These are phyloP conservation scores for Furculomyces boomerangus DNA, from an alignment of 371 early-diverging fungal genomes.

Conservation along the genomic window DNA sequence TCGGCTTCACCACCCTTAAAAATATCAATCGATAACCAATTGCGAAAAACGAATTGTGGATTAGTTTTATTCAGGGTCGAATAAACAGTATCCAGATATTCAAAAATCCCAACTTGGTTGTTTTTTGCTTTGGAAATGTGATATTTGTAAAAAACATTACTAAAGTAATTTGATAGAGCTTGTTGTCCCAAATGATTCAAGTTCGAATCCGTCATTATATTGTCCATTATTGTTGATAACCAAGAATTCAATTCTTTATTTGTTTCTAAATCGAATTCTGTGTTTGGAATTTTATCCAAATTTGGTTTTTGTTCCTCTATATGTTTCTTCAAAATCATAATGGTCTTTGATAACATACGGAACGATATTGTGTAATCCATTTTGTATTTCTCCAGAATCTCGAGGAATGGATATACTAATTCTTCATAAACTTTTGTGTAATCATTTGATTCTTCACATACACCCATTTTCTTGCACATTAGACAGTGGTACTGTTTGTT, in stretches of 20 bases:
- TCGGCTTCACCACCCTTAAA: conserved; percentile 26
- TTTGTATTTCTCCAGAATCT: conserved; percentile 32
- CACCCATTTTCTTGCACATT: conserved; percentile 47
- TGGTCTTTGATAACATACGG: conserved; percentile 30
- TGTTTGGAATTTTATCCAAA: too few relatives aligned
- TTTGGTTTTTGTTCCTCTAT: not conserved
- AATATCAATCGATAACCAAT: conserved; percentile 52
- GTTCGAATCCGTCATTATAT: too few relatives aligned
- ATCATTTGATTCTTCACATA: conserved; percentile 22
- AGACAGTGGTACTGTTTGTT: conserved; percentile 14
- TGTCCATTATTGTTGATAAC: too few relatives aligned
- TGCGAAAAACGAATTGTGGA: conserved; percentile 50
- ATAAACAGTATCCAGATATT: conserved; percentile 20
- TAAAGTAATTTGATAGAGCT: too few relatives aligned
- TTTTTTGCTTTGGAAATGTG: too few relatives aligned
- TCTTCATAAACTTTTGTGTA: conserved; percentile 27
- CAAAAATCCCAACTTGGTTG: too few relatives aligned
- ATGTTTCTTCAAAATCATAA: not conserved
- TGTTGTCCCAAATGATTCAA: too few relatives aligned
- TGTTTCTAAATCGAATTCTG: too few relatives aligned
- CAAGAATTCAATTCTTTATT: too few relatives aligned
- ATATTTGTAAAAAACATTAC: too few relatives aligned
- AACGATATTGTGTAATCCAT: conserved; percentile 61
- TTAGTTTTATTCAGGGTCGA: conserved; percentile 37
- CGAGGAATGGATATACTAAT: conserved; percentile 47